Evolutionary conservation across 2,329 filamentous ascomycete genomes (phyloP).

Genomic region (Pestalotiopsis sp.): DNA sequence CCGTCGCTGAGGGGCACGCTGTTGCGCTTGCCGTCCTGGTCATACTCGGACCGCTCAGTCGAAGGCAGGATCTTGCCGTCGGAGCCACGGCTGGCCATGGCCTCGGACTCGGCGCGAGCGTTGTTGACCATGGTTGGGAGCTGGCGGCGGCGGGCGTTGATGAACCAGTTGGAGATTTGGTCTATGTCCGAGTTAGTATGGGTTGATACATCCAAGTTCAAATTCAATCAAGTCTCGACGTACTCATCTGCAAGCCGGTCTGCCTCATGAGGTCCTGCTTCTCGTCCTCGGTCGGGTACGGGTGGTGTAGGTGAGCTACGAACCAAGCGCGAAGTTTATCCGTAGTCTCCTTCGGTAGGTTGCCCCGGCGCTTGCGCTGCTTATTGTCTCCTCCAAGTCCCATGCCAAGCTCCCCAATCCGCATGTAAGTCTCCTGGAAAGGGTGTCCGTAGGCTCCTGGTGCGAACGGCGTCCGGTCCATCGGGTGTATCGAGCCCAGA

Average conservation of each 20-base stretch:
- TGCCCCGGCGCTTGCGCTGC: conserved; percentile 71
- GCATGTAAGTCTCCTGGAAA: conserved; percentile 43
- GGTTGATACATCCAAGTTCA: not conserved
- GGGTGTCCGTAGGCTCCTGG: conserved; percentile 39
- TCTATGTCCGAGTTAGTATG: conserved; percentile 41
- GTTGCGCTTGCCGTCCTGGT: conserved; percentile 33
- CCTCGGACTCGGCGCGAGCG: conserved; percentile 52
- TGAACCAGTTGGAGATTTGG: conserved; percentile 81
- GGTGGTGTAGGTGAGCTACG: conserved; percentile 72
- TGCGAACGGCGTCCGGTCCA: conserved; percentile 47
- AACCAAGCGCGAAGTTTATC: conserved; percentile 83
- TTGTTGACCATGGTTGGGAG: conserved; percentile 62
- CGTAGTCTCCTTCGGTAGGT: conserved; percentile 88
- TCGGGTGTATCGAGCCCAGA: conserved; percentile 41
- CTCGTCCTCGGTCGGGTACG: conserved; percentile 86
- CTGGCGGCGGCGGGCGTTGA: conserved; percentile 72
- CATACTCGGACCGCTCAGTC: conserved; percentile 41
- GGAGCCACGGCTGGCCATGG: conserved; percentile 38
- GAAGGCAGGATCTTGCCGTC: conserved; percentile 39
- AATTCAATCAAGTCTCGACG: conserved; percentile 35
- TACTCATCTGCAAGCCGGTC: conserved; percentile 79
- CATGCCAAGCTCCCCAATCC: conserved; percentile 41
- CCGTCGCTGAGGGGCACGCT: conserved; percentile 47
- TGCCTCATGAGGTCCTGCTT: conserved; percentile 78
- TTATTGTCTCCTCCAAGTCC: conserved; percentile 46